These are phyloP conservation scores for Aotearoamyces nothofagi DNA, from an alignment of 2,329 filamentous ascomycete species.

Conservation along the genomic window DNA sequence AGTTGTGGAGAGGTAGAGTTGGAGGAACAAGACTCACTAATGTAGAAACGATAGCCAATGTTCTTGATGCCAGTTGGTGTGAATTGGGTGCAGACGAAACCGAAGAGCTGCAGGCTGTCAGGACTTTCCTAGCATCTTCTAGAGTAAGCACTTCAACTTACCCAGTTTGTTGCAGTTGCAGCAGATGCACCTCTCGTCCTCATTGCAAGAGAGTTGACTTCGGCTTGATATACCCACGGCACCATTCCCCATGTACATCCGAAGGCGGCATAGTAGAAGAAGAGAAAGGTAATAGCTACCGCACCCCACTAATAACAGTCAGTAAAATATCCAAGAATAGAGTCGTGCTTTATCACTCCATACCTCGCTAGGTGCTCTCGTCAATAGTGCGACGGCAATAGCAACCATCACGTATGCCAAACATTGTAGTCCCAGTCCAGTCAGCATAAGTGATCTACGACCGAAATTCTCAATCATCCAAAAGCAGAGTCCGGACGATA, in stretches of 20 bases:
- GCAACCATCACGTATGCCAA: slow-evolving; percentile 8
- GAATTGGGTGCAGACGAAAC: slow-evolving; percentile 16
- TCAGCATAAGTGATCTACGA: slow-evolving; percentile 56
- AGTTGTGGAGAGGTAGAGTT: background rate
- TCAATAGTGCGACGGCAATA: slow-evolving; percentile 4
- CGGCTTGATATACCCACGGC: slow-evolving; percentile 38
- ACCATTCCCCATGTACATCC: slow-evolving; percentile 32
- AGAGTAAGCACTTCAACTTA: too few species aligned
- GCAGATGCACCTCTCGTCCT: slow-evolving; percentile 39
- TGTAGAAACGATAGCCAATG: slow-evolving; percentile 19
- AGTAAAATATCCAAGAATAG: slow-evolving; percentile 26
- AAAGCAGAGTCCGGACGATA: slow-evolving; percentile 21
- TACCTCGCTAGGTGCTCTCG: slow-evolving; percentile 5
- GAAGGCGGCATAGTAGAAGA: slow-evolving; percentile 34
- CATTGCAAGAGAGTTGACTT: slow-evolving; percentile 33
- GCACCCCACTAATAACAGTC: slow-evolving; percentile 9
- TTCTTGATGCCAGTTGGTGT: slow-evolving; percentile 19
- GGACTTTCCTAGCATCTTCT: too few species aligned
- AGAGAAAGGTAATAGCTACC: slow-evolving; percentile 19
- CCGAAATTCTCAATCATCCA: slow-evolving; percentile 37
- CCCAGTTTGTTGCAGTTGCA: slow-evolving; percentile 18
- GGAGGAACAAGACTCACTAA: slow-evolving; percentile 23
- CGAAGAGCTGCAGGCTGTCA: slow-evolving; percentile 8
- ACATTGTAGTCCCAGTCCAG: slow-evolving; percentile 31
- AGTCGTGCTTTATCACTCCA: slow-evolving; percentile 43